A percentile compares a stretch with the other conserved stretches of the same genome.
phyloP scores from a whole-genome alignment of 2,329 filamentous ascomycete genomes.

The Alternaria sp. region DNA sequence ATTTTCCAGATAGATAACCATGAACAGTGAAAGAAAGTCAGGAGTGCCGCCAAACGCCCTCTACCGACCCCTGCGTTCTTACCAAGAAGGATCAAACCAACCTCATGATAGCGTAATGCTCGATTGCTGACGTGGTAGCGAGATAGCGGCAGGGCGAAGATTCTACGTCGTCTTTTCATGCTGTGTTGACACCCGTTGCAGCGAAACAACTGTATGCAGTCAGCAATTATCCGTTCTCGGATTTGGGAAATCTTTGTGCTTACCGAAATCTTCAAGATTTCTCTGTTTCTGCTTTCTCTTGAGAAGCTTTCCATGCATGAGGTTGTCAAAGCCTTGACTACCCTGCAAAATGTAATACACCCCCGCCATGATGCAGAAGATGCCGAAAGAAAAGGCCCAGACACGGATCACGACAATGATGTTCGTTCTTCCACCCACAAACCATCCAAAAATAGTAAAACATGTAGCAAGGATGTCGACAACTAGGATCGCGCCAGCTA shows the following conservation, averaged over 20 bases:
- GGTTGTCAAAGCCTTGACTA: slow-evolving; percentile 83
- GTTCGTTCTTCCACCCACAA: slow-evolving; percentile 73
- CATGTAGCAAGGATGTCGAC: slow-evolving; percentile 86
- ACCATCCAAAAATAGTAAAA: slow-evolving; percentile 87
- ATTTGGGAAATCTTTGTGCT: slow-evolving; percentile 52
- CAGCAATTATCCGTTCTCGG: slow-evolving; percentile 53
- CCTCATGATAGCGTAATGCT: slow-evolving; percentile 1
- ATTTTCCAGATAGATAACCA: background rate
- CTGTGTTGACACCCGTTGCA: slow-evolving; percentile 89
- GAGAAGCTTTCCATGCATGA: slow-evolving; percentile 89
- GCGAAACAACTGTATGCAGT: slow-evolving; percentile 74
- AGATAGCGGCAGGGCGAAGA: background rate
- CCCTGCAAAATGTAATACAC: slow-evolving; percentile 82
- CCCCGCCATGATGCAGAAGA: slow-evolving; percentile 84
- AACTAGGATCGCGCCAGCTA: slow-evolving; percentile 77
- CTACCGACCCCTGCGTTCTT: background rate
- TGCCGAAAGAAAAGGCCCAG: slow-evolving; percentile 90
- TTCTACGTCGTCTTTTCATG: slow-evolving; percentile 80
- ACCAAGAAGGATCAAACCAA: background rate
- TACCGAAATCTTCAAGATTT: slow-evolving; percentile 88
- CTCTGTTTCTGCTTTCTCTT: slow-evolving; percentile 85
- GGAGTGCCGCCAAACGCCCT: slow-evolving; percentile 4
- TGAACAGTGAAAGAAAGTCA: background rate
- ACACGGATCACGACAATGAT: slow-evolving; percentile 87
- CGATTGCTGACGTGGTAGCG: background rate